These are phyloP conservation scores for Penicillium sp. DNA, from an alignment of 2,329 filamentous ascomycete genomes.

Conservation along the genomic window DNA sequence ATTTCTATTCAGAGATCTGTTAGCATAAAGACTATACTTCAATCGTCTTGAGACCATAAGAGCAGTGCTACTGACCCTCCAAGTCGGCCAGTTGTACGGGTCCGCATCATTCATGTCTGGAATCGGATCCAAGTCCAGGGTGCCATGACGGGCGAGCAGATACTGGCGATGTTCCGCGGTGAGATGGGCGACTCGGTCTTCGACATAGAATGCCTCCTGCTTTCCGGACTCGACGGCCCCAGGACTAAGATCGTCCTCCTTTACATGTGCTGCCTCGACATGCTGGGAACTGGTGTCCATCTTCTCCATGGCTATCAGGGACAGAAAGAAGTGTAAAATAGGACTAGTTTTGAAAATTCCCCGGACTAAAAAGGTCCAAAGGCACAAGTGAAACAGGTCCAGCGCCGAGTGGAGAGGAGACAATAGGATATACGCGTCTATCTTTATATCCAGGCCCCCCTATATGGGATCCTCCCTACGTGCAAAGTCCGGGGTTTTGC, in stretches of 20 bases:
- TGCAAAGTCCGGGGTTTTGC: conserved; percentile 1
- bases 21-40: background rate
- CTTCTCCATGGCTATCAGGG: conserved; percentile 18
- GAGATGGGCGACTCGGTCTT: conserved; percentile 26
- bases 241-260: conserved; percentile 6
- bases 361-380: background rate
- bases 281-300: conserved; percentile 17
- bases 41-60: background rate
- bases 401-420: background rate
- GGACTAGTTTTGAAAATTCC: background rate
- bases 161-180: conserved; percentile 48
- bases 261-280: conserved; percentile 21
- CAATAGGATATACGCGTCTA: background rate
- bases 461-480: background rate
- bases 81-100: conserved; percentile 60
- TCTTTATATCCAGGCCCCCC: background rate
- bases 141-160: conserved; percentile 57
- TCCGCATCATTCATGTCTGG: conserved; percentile 56
- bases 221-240: conserved; percentile 20
- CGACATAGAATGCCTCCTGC: conserved; percentile 21
- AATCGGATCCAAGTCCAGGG: conserved; percentile 58
- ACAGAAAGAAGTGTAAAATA: background rate
- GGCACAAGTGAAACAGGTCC: background rate
- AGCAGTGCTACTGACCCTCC: conserved; percentile 46
- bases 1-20: conserved; percentile 24